Base-by-base conservation (phyloP, 148 eudicot genomes). In the Camellia granthamiana region DNA sequence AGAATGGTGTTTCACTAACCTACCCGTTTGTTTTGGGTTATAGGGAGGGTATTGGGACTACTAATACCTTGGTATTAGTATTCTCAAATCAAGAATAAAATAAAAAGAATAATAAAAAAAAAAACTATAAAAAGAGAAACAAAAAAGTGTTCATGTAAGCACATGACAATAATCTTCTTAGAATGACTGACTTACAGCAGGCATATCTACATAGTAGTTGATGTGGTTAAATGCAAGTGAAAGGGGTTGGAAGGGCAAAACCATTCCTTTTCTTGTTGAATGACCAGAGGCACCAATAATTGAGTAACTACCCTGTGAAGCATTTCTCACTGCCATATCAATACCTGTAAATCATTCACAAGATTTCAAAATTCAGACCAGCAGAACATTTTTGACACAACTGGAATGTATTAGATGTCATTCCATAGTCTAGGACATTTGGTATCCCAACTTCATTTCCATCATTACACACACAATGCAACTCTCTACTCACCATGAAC, bases 181-280 rank as follows among this genome's bases (percentile, higher is more conserved):
- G 21, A 14, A 41, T 9, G 23, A 74, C 7, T 11, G 23, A 88
- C 93, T 90, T 81, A 92, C 97, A 44, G 84, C 44, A 66, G 93
- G 97, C 91, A 88, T 88, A 81, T 92, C 86, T 66, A 92, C 91
- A 59, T 83, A 88, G 81, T 90, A 92, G 78, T 86, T 90, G 81
- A 92, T 79, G 44, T 89, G 93, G 81, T 78, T 81, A 71, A 92
- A 92, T 71, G 90, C 87, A 41, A 92, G 88, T 23, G 93, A 86
- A 82, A 88, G 93, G 52, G 93, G 92, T 69, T 83, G 84, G 77
- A 88, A 92, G 19, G 93, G 92, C 84, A 92, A 79, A 77, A 92
- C 84, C 92, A 89, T 88, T 83, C 90, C 90, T 55, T 75, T 88
- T 84, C 76, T 81, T 63, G 78, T 54, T 46, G 69, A 63, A 60